A percentile compares a stretch with the other conserved stretches of the same genome.
Evolutionary conservation across 208 protist genomes (phyloP).

Genomic region (Crithidia acanthocephali): DNA sequence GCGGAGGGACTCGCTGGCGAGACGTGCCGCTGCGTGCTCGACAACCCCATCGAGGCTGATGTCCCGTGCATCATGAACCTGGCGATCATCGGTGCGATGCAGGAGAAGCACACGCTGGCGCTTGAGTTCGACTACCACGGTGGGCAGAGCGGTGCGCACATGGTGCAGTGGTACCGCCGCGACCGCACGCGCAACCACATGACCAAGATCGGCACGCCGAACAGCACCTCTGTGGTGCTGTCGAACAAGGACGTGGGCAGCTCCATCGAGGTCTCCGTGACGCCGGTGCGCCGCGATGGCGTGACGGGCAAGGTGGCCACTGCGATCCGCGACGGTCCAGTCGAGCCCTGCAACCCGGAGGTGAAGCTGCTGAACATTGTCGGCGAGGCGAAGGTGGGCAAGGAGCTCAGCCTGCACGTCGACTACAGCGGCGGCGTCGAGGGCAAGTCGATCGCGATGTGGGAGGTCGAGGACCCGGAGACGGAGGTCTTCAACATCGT

Average conservation of each 20-base stretch:
- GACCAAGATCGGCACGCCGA: slow-evolving; percentile 71
- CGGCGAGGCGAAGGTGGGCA: slow-evolving; percentile 60
- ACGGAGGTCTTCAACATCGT: slow-evolving; percentile 65
- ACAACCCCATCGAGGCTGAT: slow-evolving; percentile 83
- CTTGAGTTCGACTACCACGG: slow-evolving; percentile 87
- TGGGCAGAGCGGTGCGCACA: slow-evolving; percentile 77
- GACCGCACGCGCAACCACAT: slow-evolving; percentile 46
- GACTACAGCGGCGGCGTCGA: slow-evolving; percentile 82
- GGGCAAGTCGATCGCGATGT: slow-evolving; percentile 70
- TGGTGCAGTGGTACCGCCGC: slow-evolving; percentile 91
- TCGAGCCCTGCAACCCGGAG: slow-evolving; percentile 61
- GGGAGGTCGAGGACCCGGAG: slow-evolving; percentile 70
- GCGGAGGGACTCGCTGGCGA: slow-evolving; percentile 83
- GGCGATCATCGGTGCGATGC: slow-evolving; percentile 69
- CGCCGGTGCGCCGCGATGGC: slow-evolving; percentile 85
- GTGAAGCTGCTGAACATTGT: slow-evolving; percentile 71
- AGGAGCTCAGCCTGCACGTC: slow-evolving; percentile 66
- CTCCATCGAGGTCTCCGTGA: slow-evolving; percentile 86
- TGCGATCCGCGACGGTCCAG: slow-evolving; percentile 45
- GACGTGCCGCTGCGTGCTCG: slow-evolving; percentile 89
- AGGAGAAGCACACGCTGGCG: slow-evolving; percentile 75
- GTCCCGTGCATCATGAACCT: slow-evolving; percentile 63
- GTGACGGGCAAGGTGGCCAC: slow-evolving; percentile 65
- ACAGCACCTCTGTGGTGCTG: slow-evolving; percentile 70
- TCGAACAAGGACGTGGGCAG: slow-evolving; percentile 82